Evolutionary conservation across 257 asterid species (phyloP).

Genomic region (Vinca minor): DNA sequence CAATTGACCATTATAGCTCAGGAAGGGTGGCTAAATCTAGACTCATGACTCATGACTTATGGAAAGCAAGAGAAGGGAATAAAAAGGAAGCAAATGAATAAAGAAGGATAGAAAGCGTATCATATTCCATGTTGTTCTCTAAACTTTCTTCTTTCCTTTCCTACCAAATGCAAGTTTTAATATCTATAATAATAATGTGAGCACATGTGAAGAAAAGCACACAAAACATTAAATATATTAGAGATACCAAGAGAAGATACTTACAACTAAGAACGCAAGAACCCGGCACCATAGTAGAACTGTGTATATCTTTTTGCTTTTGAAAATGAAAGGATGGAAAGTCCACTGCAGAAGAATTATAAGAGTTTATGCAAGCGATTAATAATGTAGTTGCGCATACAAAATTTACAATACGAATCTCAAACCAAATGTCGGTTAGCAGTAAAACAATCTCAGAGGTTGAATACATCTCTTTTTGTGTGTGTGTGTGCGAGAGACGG

Average conservation of each 20-base stretch:
- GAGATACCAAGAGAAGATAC: conserved; percentile 21
- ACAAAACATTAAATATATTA: neutral
- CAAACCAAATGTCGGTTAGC: neutral
- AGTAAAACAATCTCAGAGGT: neutral
- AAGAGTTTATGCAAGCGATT: conserved; percentile 10
- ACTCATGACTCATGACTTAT: no score
- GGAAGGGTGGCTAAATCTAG: no score
- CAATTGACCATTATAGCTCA: no score
- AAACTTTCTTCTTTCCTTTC: no score
- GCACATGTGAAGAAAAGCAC: neutral
- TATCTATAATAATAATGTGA: neutral
- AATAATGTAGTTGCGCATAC: neutral
- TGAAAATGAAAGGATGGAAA: conserved; percentile 86
- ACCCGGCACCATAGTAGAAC: conserved; percentile 97
- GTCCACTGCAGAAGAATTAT: conserved; percentile 74
- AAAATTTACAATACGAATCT: neutral
- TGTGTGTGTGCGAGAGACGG: neutral
- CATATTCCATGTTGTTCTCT: no score
- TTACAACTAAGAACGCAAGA: conserved; percentile 84
- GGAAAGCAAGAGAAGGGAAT: no score
- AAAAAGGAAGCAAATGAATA: no score
- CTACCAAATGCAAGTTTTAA: no score
- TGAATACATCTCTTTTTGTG: neutral
- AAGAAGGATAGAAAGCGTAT: no score
- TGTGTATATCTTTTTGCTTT: conserved; percentile 89